Percentiles rank a stretch among this genome's conserved stretches.
These are phyloP conservation scores for Chlorella vulgaris DNA, from an alignment of 139 green algal genomes.

Conservation along the genomic window DNA sequence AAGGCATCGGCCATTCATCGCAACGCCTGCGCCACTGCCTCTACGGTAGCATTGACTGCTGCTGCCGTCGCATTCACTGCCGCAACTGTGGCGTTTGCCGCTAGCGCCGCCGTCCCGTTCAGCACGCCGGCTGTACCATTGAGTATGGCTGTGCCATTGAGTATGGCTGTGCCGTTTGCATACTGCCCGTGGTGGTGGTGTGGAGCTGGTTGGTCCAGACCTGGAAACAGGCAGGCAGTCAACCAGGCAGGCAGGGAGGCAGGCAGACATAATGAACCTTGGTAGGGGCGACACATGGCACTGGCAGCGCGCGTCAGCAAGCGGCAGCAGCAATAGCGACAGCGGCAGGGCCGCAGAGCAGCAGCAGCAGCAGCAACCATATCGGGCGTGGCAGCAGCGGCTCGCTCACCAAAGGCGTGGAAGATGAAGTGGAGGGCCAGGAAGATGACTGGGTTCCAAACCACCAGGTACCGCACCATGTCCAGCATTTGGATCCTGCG, in stretches of 20 bases:
- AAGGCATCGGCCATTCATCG: not conserved
- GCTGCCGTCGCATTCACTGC: constrained; percentile 10
- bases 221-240: too few relatives aligned
- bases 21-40: not conserved
- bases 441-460: constrained; percentile 78
- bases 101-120: not conserved
- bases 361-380: too few relatives aligned
- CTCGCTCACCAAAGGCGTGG: too few relatives aligned
- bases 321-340: too few relatives aligned
- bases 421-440: constrained; percentile 58
- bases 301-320: too few relatives aligned
- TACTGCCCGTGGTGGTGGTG: constrained; percentile 20
- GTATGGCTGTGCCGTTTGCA: not conserved
- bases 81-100: not conserved
- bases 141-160: not conserved
- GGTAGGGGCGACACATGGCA: too few relatives aligned
- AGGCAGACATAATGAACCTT: too few relatives aligned
- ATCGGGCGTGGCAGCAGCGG: not conserved
- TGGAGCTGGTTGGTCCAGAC: constrained; percentile 36
- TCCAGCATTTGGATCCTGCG: constrained; percentile 83
- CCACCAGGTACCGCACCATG: constrained; percentile 74
- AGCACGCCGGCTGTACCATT: constrained; percentile 13
- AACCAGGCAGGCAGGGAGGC: too few relatives aligned
- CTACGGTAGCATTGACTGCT: not conserved
- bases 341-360: too few relatives aligned